Evolutionary conservation across 2,329 filamentous ascomycete genomes (phyloP).

Genomic region (Cadophora sp.): DNA sequence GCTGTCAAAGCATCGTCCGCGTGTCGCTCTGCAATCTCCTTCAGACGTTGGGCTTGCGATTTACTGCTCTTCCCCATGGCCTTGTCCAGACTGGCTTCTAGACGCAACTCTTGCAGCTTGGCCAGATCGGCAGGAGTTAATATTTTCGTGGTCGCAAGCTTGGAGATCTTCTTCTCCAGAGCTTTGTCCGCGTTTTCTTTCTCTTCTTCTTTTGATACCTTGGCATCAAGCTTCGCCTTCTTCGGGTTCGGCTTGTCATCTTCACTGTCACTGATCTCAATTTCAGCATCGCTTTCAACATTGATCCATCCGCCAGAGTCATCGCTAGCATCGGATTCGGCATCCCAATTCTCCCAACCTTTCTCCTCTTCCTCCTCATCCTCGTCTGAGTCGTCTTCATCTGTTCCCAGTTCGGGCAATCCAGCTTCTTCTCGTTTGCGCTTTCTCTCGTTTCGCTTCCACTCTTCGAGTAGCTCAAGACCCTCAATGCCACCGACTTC

Average conservation of each 20-base stretch:
- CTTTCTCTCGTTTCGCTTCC: conserved; percentile 88
- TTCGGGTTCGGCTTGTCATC: conserved; percentile 74
- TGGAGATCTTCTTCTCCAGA: conserved; percentile 60
- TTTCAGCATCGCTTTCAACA: conserved; percentile 84
- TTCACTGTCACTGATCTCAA: conserved; percentile 74
- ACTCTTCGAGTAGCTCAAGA: conserved; percentile 87
- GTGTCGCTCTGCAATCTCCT: conserved; percentile 62
- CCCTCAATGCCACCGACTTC: conserved; percentile 85
- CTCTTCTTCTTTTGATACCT: conserved; percentile 48
- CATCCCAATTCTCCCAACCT: conserved; percentile 43
- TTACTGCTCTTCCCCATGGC: conserved; percentile 53
- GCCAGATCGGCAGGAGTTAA: conserved; percentile 95
- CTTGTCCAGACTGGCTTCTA: conserved; percentile 74
- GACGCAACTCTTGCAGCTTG: conserved; percentile 88
- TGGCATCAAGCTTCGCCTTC: conserved; percentile 61
- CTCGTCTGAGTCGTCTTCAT: conserved; percentile 65
- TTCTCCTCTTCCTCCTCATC: conserved; percentile 45
- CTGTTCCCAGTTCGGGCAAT: conserved; percentile 64
- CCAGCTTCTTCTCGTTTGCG: conserved; percentile 74
- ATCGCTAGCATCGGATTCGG: conserved; percentile 57
- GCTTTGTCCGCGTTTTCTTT: conserved; percentile 50
- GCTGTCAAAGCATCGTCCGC: conserved; percentile 89
- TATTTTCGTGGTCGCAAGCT: conserved; percentile 89
- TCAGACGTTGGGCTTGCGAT: conserved; percentile 49
- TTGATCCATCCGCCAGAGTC: conserved; percentile 94